Base-by-base conservation (phyloP, 805 yeast species). In the Zygosaccharomyces siamensis region DNA sequence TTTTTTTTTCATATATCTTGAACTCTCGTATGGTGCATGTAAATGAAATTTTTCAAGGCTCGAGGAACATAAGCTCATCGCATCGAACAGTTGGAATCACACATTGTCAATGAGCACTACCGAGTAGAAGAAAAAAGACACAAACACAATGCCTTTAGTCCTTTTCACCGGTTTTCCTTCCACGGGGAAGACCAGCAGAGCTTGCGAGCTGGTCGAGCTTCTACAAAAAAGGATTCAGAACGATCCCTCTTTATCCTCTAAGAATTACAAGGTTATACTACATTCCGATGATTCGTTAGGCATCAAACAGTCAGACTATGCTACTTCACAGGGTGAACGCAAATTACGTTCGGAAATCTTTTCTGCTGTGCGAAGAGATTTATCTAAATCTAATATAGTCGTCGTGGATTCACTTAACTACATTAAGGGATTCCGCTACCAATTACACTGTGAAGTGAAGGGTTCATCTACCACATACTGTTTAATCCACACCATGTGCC, bases 341-440 rank as follows among this genome's bases (percentile, higher is more conserved):
- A 75, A 84, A 23, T 81, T 88, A 0, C 75, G 98, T 44, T 95
- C 95, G 0, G 76, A 79, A 24, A 96, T 90, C 59, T 83, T 90
- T 70, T 80, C 95, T 0, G 96, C 95, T 0, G 93, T 92, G 14
- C 88, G 89, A 60, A 75, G 97, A 55, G 88, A 85, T 54, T 67
- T 93, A 3, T 74, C 86, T 1, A 75, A 83, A 35, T 72, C 76
- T 27, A 82, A 79, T 18, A 75, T 93, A 26, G 97, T 93, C 1
- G 81, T 93, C 14, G 73, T 93, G 46, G 99, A 93, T 64, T 79
- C 93, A 1, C 72, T 89, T 59, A 82, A 87, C 36, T 93, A 93
- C 64, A 93, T 93, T 59, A 93, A 93, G 63, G 99, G 99, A 0
- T 89, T 90, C 65, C 73, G 99, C 51, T 93, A 93, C 68, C 99